These are phyloP conservation scores for Yamadazyma paraphyllophila DNA, from an alignment of 805 yeast genomes.

Conservation along the genomic window DNA sequence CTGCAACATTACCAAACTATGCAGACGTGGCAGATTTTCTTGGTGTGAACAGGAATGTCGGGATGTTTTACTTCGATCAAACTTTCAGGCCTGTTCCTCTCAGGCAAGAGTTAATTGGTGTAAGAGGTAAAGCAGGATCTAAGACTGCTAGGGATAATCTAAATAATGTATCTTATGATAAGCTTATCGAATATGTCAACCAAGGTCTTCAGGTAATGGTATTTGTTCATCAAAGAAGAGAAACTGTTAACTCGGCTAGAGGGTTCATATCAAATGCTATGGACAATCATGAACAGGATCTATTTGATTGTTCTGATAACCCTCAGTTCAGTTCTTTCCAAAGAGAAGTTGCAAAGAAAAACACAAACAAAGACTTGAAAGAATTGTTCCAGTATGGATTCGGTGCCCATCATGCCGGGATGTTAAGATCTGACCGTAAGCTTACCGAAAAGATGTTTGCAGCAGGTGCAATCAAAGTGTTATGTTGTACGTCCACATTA, in stretches of 20 bases:
- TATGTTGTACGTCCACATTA: conserved; percentile 94
- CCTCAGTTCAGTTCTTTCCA: conserved; percentile 44
- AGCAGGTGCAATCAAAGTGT: conserved; percentile 80
- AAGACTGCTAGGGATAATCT: conserved; percentile 67
- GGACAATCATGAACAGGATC: conserved; percentile 51
- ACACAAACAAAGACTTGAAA: conserved; percentile 72
- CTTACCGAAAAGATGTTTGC: conserved; percentile 84
- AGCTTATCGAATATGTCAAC: conserved; percentile 61
- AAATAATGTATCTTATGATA: conserved; percentile 75
- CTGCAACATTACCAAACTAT: conserved; percentile 91
- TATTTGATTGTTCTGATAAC: conserved; percentile 57
- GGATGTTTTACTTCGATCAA: conserved; percentile 92
- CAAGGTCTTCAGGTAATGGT: conserved; percentile 91
- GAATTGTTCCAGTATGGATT: conserved; percentile 81
- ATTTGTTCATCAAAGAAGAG: conserved; percentile 93
- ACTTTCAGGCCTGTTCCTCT: conserved; percentile 93
- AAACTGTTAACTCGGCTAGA: conserved; percentile 80
- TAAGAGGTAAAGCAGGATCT: conserved; percentile 79
- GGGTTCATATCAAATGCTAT: conserved; percentile 68
- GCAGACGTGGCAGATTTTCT: conserved; percentile 93
- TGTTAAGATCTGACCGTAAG: conserved; percentile 88
- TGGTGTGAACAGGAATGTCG: conserved; percentile 84
- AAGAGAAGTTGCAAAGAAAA: conserved; percentile 65
- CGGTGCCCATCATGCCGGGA: conserved; percentile 97
- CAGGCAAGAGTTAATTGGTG: conserved; percentile 84